phyloP scores from a whole-genome alignment of 169 alveolate genomes.

The Ichthyophthirius multifiliis region DNA sequence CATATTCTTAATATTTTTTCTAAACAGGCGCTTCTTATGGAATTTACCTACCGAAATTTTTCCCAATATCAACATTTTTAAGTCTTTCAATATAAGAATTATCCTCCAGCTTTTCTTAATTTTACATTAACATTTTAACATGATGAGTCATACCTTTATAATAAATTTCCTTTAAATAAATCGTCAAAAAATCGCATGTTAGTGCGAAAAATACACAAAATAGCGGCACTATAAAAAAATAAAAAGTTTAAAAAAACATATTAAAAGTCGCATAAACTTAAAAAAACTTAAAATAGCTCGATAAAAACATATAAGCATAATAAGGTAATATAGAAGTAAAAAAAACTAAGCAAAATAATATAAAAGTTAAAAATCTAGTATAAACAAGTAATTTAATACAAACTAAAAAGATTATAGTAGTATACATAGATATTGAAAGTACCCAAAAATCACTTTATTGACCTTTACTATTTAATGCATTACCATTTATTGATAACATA shows the following conservation, averaged over 20 bases:
- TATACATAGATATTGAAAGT: constrained; percentile 59
- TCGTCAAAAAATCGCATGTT: constrained; percentile 19
- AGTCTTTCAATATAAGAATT: neutral
- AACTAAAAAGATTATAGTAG: constrained; percentile 57
- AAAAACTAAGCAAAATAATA: constrained; percentile 6
- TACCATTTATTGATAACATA: constrained; percentile 21
- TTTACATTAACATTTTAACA: neutral
- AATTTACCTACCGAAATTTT: neutral
- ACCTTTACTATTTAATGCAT: constrained; percentile 52
- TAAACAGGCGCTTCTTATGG: neutral
- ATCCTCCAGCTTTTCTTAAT: neutral
- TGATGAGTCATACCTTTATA: neutral
- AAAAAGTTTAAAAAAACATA: constrained; percentile 29
- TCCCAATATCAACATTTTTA: neutral
- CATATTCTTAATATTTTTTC: neutral
- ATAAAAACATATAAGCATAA: constrained; percentile 15
- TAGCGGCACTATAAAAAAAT: constrained; percentile 35
- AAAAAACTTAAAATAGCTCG: neutral
- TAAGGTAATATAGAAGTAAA: constrained; percentile 27
- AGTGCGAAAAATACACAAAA: constrained; percentile 25
- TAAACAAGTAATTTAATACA: constrained; percentile 15
- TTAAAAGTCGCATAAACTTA: constrained; percentile 9
- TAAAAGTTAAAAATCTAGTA: constrained; percentile 21
- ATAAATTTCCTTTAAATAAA: neutral
- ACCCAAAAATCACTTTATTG: constrained; percentile 69